Base-by-base conservation (phyloP, 2,329 filamentous ascomycete species). In the Thermothelomyces thermophilus region DNA sequence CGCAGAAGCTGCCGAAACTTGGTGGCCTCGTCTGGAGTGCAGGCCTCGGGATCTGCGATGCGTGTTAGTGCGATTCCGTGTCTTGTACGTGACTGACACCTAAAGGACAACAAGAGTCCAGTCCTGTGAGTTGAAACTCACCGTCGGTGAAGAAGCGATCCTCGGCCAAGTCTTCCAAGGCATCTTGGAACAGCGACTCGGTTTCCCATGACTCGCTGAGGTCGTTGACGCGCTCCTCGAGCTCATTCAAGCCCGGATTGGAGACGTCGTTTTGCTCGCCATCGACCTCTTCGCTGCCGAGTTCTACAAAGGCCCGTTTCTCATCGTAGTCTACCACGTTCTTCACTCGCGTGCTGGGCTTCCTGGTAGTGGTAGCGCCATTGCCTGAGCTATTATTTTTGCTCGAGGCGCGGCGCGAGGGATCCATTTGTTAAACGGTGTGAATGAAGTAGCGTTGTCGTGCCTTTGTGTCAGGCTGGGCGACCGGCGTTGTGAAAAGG, bases 1-100 rank as follows among this genome's bases (percentile, higher is more conserved):
- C 86, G 86, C 52, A 95, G 74, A 56, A 86, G 77, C 60, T 83
- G 77, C 57, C 86, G 82, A 63, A 83, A 86, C 16, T 74, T 72
- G 52, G 77, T 71, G 22, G 85, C 81, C 69, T 95, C 85, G 55
- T 86, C 79, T 10, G 81, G 72, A 1, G 82, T 82, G 68, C 84
- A 87, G 22, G 70, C 70, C 52, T 76, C 75, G 33, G 77, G 63
- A 59, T 70, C 70, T 66, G 52, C 10, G 48, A 37, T 26, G 17
- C 13, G 22, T 1, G 33, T 52, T 19, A 45, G 47, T 50, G 39
- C 47, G 28, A n/a, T 10, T 20, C 14, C 16, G 17, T 44, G 54
- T 61, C 54, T 58, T 52, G 40, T 57, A n/a, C n/a, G n/a, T n/a
- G n/a, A n/a, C n/a, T n/a, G n/a, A n/a, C n/a, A n/a, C n/a, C n/a